Evolutionary conservation across 306 rosid species (phyloP).

Genomic region (Sicyos baderoa): DNA sequence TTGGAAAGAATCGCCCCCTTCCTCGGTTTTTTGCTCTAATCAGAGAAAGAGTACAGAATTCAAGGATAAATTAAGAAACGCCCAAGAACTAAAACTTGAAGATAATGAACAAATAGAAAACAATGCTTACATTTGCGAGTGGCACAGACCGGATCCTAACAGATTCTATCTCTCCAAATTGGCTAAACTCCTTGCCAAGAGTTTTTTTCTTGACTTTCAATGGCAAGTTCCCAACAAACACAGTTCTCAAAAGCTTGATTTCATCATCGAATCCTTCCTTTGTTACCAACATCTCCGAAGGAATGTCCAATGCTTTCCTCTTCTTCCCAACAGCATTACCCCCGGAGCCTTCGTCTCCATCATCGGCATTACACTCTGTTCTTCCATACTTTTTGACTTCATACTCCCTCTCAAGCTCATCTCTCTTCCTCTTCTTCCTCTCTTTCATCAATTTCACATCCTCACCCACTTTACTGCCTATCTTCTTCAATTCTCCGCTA

Average conservation of each 20-base stretch:
- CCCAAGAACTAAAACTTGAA: no score
- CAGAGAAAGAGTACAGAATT: not conserved
- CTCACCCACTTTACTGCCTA: slow-evolving; percentile 13
- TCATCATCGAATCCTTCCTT: slow-evolving; percentile 86
- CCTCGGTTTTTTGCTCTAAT: slow-evolving; percentile 74
- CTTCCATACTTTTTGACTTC: slow-evolving; percentile 64
- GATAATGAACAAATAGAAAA: not conserved
- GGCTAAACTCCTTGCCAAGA: slow-evolving; percentile 55
- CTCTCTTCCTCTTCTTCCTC: slow-evolving; percentile 72
- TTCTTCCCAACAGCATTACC: slow-evolving; percentile 51
- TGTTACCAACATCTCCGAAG: slow-evolving; percentile 60
- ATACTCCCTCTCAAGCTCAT: slow-evolving; percentile 74
- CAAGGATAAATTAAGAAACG: not conserved
- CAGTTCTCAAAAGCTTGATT: slow-evolving; percentile 77
- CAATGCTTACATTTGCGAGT: slow-evolving; percentile 59
- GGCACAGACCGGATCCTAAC: slow-evolving; percentile 96
- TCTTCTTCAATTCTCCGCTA: slow-evolving; percentile 3
- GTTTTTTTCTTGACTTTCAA: slow-evolving; percentile 68
- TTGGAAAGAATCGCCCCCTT: slow-evolving; percentile 74
- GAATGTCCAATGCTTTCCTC: slow-evolving; percentile 62
- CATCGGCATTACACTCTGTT: slow-evolving; percentile 27
- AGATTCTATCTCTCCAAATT: slow-evolving; percentile 85
- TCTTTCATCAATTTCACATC: slow-evolving; percentile 14
- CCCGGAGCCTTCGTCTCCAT: slow-evolving; percentile 21
- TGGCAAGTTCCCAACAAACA: slow-evolving; percentile 85